Evolutionary conservation across 2,329 filamentous ascomycete genomes (phyloP), one percentile per base, ranked within the genome.

Genomic region (Colletotrichum orbiculare): DNA sequence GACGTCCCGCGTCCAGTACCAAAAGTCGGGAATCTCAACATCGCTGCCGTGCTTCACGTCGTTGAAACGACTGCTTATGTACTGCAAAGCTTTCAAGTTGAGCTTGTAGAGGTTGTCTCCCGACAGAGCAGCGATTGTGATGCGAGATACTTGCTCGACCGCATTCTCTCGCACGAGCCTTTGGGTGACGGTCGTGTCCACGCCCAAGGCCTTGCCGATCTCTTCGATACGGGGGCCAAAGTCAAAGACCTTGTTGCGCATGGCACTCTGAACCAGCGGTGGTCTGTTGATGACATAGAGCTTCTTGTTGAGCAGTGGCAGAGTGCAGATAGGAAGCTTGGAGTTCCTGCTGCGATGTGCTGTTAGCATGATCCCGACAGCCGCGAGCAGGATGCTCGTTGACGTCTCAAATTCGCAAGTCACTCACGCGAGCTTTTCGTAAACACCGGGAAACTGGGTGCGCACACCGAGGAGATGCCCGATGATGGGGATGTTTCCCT

Each of bases 381-480:
- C 17, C 17, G 17, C 17, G 17, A 17, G 17, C 17, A 17, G 17
- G 17, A 17, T 17, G 17, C 17, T 17, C 17, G 17, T 17, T 17
- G 17, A 17, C 17, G 17, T 17, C 8, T 34, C 25, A 7, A 5
- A 41, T 41, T 41, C 3, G 38, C 39, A 6, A 5, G 35, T 17
- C 17, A 70, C 72, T 48, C 67, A 82, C 80, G 78, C 75, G 9
- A 83, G 47, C 34, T 71, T 76, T 34, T 71, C 69, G 58, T 76
- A 73, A 54, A 82, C 83, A 53, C 72, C 71, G 25, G 75, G 70
- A 53, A 77, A 75, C 55, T 74, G 70, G 39, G 72, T 68, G 39
- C 81, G 68, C 69, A 83, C 73, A 6, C 78, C 78, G 39, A 84
- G 70, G 33, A 82, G 73, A 78, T 84, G 82, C 2, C 82, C 82